Evolutionary conservation across 2,329 filamentous ascomycete species (phyloP).

Genomic region (Sordariomycetes sp.): DNA sequence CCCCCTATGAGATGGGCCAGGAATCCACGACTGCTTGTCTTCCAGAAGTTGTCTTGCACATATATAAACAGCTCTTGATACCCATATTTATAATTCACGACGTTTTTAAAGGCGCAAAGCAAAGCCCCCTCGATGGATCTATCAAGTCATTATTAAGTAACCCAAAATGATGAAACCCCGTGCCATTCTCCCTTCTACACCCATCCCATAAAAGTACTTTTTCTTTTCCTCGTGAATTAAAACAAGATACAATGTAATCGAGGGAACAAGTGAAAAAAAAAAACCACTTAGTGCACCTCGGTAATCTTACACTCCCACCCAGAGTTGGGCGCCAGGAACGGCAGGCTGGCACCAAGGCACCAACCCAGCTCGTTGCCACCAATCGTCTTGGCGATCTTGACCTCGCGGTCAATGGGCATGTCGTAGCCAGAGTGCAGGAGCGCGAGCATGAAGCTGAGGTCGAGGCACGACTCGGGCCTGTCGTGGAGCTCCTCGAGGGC

Average conservation of each 20-base stretch:
- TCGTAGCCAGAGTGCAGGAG: constrained; percentile 92
- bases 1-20: constrained; percentile 25
- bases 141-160: neutral
- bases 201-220: constrained; percentile 1
- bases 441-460: constrained; percentile 92
- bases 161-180: neutral
- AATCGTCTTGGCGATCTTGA: constrained; percentile 98
- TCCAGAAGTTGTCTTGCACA: neutral
- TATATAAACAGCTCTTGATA: neutral
- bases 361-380: constrained; percentile 93
- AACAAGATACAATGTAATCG: neutral
- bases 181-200: constrained; percentile 1
- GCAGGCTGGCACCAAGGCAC: constrained; percentile 92
- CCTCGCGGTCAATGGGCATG: constrained; percentile 91
- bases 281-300: constrained; percentile 45
- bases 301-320: constrained; percentile 85
- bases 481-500: constrained; percentile 70
- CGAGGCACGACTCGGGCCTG: constrained; percentile 83
- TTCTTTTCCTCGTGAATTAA: neutral
- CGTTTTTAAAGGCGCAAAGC: too few relatives aligned
- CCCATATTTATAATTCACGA: neutral
- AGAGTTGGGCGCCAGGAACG: constrained; percentile 65
- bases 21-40: neutral
- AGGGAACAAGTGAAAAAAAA: neutral
- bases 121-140: neutral